Evolutionary conservation across 495 filamentous ascomycete genomes (phyloP), one percentile per base, ranked within the genome.

Genomic region (Daldinia concentrica): DNA sequence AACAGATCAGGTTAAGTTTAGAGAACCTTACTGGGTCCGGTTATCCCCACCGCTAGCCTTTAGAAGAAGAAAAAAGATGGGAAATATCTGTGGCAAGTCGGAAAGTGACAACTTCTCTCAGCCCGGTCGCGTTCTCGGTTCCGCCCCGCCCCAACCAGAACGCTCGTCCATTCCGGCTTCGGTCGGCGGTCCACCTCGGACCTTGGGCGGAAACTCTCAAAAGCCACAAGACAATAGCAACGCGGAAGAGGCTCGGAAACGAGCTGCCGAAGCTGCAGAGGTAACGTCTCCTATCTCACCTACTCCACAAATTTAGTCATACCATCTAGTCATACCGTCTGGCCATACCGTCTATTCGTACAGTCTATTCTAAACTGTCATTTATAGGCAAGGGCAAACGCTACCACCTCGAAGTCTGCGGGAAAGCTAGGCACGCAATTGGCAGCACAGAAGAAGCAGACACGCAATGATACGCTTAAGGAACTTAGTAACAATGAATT

Each of bases 41-140:
- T 30, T 12, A 29, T 37, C 15, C 8, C 58, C 30, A 41, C 66
- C 58, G 24, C 24, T 36, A 30, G 15, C 51, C 4, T 34, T 11
- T 11, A 29, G 7, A 29, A 27, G 26, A 32, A 9, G 19, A 5
- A 63, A 56, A 85, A 48, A 62, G 29, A 93, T 94, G 92, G 92
- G 92, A 45, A 92, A 90, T 75, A 82, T 91, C 76, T 94, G 91
- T 81, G 88, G 90, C 75, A 89, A 90, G 74, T 81, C 84, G 43
- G 81, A 86, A n/a, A 82, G 85, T 66, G 83, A 88, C 57, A 78
- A 82, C 59, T 92, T 91, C 82, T 76, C 86, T 17, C 82, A 84
- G 14, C 90, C 90, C 4, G 90, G 90, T 62, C 89, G 91, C 15
- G 84, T 85, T 14, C 85, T 93, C 24, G 84, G 82, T 58, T 80